Percentiles rank a stretch among this genome's conserved stretches.
phyloP scores from a whole-genome alignment of 139 green algal species.

The Coccomyxa sp. region DNA sequence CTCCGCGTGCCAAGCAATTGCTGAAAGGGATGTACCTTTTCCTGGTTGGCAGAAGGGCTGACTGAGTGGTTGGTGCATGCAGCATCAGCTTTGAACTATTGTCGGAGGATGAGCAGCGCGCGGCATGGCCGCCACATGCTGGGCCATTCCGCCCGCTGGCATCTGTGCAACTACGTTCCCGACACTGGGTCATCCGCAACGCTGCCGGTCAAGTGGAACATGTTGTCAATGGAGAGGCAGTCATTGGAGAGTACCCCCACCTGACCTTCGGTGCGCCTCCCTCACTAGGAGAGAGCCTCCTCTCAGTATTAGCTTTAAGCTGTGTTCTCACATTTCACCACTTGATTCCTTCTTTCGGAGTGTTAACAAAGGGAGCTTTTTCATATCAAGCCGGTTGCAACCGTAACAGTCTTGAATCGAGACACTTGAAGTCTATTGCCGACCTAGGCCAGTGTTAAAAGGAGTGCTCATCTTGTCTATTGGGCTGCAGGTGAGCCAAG shows the following conservation, averaged over 20 bases:
- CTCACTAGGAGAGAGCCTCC: neutral
- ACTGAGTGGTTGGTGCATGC: neutral
- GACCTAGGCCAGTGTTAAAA: neutral
- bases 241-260: slow-evolving; percentile 54
- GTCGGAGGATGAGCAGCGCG: slow-evolving; percentile 33
- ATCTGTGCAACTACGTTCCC: slow-evolving; percentile 51
- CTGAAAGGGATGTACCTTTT: neutral
- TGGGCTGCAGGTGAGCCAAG: slow-evolving; percentile 25
- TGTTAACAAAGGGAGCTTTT: neutral
- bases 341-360: neutral
- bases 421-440: neutral
- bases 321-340: neutral
- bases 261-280: slow-evolving; percentile 23
- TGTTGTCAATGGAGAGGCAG: slow-evolving; percentile 51
- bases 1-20: neutral
- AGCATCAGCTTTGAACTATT: slow-evolving; percentile 59
- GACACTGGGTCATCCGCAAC: slow-evolving; percentile 65
- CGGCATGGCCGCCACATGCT: neutral
- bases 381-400: neutral
- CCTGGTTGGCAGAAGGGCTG: neutral
- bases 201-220: slow-evolving; percentile 21
- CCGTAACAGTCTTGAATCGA: neutral
- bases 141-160: slow-evolving; percentile 5
- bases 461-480: neutral
- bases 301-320: neutral